Base-by-base conservation (phyloP, 345 rosid genomes). In the Populus simonii region DNA sequence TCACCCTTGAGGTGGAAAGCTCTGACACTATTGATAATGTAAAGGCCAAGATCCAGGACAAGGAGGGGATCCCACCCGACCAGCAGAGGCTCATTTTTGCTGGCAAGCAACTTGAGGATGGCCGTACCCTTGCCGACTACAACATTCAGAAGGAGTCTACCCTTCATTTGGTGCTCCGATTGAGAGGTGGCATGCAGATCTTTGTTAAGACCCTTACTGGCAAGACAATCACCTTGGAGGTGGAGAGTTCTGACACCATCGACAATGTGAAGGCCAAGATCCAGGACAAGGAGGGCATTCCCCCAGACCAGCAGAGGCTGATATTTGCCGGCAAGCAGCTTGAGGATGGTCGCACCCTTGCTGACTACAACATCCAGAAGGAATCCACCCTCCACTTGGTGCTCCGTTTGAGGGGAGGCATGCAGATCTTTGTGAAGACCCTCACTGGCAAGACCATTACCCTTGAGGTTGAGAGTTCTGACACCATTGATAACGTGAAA, bases 241-340 rank as follows among this genome's bases (percentile, higher is more conserved):
- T 84, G 47, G 87, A 84, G 63, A 84, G 85, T 31, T 84, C 85
- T 0, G 85, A 84, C 20, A 84, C 87, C 36, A 82, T 84, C 25
- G 87, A 84, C 23, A 84, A 84, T n/a, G 85, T 84, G 0, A 84
- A 84, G n/a, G 81, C 83, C 4, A 84, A 84, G 74, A 84, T 84
- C 38, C 87, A 82, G 43, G 87, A 84, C 57, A 84, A 84, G 79
- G 87, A 84, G 20, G 87, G 87, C 2, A 84, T 84, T 2, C 87
- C 85, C 0, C 87, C 87, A 6, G 85, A 84, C 41, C 87, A 84
- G 74, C 87, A 84, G 76, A 79, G 87, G 16, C 57, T 84, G 0
- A 84, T 84, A 27, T 84, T 84, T 53, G 87, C 87, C 5, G 87
- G 87, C 0, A 84, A 84, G 70, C 87, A 84, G 45, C 85, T 84